Base-by-base conservation (phyloP, 768 basidiomycete species). In the Clitopilus passeckerianus region DNA sequence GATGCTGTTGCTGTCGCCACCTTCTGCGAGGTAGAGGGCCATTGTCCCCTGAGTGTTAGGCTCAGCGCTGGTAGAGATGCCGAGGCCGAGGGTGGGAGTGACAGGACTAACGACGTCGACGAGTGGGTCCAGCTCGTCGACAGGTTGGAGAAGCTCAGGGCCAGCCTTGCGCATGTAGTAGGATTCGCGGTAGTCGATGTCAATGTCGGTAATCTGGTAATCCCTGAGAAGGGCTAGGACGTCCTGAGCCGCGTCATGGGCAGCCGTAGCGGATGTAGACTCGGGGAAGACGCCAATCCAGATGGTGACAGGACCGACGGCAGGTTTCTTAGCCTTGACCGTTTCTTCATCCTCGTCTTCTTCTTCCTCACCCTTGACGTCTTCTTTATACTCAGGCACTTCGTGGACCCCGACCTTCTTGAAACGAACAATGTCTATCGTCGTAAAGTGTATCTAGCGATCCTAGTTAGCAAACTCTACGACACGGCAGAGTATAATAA, bases 341-440 rank as follows among this genome's bases (percentile, higher is more conserved):
- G 27, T 3, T 64, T 67, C 65, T 59, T 65, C 54, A 33, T 14
- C 3, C 6, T n/a, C 54, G 53, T 14, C 3, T 16, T n/a, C n/a
- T 61, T n/a, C 50, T 60, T 66, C 61, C n/a, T 55, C 57, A 57
- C 64, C 61, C 58, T 60, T 64, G 57, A 30, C 63, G 55, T 59
- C 56, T 64, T 67, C 65, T 57, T 65, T 60, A 10, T 60, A 55
- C 43, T 7, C 54, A 34, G 53, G 1, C 6, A 9, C n/a, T 59
- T n/a, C 56, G 55, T 66, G 63, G 35, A 61, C 61, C n/a, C 53
- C 57, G 57, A 65, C 61, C 58, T 60, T 64, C 62, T 67, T 71
- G 65, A 74, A 74, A 64, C 71, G 65, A 62, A 74, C 67, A 20
- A 68, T 56, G 34, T 75, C 73, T 52, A 75, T 71, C 22, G 67